Base-by-base conservation (phyloP, 169 alveolate genomes). In the Eimeria praecox region DNA sequence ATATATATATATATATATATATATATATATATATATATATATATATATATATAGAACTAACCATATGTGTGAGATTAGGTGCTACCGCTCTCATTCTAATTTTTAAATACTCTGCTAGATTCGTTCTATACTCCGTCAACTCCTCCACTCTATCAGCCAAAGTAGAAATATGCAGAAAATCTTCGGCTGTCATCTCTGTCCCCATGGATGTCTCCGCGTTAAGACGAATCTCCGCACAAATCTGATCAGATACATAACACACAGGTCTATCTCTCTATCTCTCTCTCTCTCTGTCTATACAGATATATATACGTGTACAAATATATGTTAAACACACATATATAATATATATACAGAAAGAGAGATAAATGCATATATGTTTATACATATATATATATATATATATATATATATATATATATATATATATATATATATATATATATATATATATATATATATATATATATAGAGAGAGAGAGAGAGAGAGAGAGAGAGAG, bases 161-260 rank as follows among this genome's bases (percentile, higher is more conserved):
- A 94, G 98, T 99, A 94, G 97, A 97, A 90, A 99, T 99, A 94
- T 98, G 97, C 78, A 94, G 96, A 95, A 99, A 97, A 97, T 99
- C 99, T 95, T 99, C 99, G 22, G 98, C 98, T 46, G 99, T 97
- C 52, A 99, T 99, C 96, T 99, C 99, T 42, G 99, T 98, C 49
- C 99, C 99, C 99, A 99, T 99, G 33, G 99, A 99, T 56, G 99
- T 99, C 97, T 99, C 99, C 24, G 99, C 99, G 18, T 99, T 99
- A 91, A 99, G 98, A 96, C 98, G 98, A 93, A 99, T 98, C 98
- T 99, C 99, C 92, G 98, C 98, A 71, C 98, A 99, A 40, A 99
- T 98, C 94, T 99, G 99, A 95, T 98, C 56, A 44, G 14, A 97
- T 99, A 99, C 1, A 99, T 98, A 82, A n/a, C n/a, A n/a, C n/a